These are phyloP conservation scores for Candida maltosa DNA, from an alignment of 805 yeast species.

Conservation along the genomic window DNA sequence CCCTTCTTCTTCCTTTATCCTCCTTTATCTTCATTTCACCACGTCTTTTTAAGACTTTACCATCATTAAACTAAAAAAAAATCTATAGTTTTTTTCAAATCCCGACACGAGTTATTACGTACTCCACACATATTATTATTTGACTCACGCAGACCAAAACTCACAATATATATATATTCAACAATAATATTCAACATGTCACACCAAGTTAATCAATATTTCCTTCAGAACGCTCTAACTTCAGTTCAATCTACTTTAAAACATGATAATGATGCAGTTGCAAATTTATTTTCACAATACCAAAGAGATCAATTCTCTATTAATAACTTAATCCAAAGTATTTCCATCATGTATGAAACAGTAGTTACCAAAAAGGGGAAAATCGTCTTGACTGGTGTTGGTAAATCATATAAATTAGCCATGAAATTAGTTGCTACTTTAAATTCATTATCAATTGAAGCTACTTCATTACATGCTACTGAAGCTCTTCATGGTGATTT, in stretches of 20 bases:
- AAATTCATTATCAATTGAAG: slow-evolving; percentile 70
- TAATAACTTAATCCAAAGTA: slow-evolving; percentile 39
- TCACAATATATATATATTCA: no score
- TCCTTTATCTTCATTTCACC: no score
- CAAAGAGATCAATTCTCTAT: slow-evolving; percentile 43
- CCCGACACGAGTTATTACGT: no score
- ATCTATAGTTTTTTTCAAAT: no score
- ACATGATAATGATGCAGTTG: slow-evolving; percentile 47
- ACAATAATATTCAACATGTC: no score
- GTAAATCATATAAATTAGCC: slow-evolving; percentile 80
- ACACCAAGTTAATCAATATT: no score
- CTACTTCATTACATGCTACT: slow-evolving; percentile 71
- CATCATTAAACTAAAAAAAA: no score
- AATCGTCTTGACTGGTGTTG: slow-evolving; percentile 77
- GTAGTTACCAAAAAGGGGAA: slow-evolving; percentile 49
- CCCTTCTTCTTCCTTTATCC: no score
- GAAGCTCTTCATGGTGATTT: slow-evolving; percentile 92
- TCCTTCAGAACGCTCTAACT: slow-evolving; percentile 15
- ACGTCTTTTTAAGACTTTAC: no score
- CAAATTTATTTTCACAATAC: slow-evolving; percentile 44
- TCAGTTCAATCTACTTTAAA: slow-evolving; percentile 40
- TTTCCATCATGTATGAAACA: slow-evolving; percentile 31
- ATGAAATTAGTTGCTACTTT: slow-evolving; percentile 77
- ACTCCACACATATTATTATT: no score
- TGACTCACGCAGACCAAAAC: no score